Conservation (phyloP, 768 basidiomycete genomes). For the Cantharellus anzutake region DNA sequence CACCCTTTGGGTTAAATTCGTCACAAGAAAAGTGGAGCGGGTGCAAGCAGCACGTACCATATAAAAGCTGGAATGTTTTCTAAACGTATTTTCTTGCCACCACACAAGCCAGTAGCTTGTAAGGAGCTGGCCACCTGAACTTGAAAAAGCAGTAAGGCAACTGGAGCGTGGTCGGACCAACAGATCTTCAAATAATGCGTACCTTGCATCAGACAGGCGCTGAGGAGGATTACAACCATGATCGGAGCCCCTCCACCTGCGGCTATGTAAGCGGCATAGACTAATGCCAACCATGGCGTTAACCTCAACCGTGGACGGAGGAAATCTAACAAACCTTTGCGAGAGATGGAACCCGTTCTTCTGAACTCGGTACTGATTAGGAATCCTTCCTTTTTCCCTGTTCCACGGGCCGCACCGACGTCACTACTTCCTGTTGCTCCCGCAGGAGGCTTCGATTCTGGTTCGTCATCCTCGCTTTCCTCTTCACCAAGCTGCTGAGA, state of each 20-base stretch:
- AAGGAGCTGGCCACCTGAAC: slow-evolving; percentile 25
- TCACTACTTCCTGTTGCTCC: slow-evolving; percentile 1
- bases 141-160: no score
- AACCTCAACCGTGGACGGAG: neutral
- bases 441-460: slow-evolving; percentile 4
- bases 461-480: slow-evolving; percentile 20
- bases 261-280: slow-evolving; percentile 30
- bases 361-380: slow-evolving; percentile 47
- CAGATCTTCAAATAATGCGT: neutral
- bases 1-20: slow-evolving; percentile 2
- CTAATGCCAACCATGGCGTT: slow-evolving; percentile 24
- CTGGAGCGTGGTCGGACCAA: no score
- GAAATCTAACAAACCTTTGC: slow-evolving; percentile 20
- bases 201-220: slow-evolving; percentile 38
- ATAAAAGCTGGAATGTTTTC: slow-evolving; percentile 36
- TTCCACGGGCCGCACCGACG: slow-evolving; percentile 26
- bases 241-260: slow-evolving; percentile 36
- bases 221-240: slow-evolving; percentile 30
- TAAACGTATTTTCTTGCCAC: slow-evolving; percentile 43
- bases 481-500: slow-evolving; percentile 10
- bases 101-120: slow-evolving; percentile 52
- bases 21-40: neutral
- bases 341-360: slow-evolving; percentile 42
- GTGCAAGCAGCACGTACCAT: slow-evolving; percentile 18
- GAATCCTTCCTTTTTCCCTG: slow-evolving; percentile 44